phyloP scores from a whole-genome alignment of 2,329 filamentous ascomycete genomes.

The Epichloe coenophiala region DNA sequence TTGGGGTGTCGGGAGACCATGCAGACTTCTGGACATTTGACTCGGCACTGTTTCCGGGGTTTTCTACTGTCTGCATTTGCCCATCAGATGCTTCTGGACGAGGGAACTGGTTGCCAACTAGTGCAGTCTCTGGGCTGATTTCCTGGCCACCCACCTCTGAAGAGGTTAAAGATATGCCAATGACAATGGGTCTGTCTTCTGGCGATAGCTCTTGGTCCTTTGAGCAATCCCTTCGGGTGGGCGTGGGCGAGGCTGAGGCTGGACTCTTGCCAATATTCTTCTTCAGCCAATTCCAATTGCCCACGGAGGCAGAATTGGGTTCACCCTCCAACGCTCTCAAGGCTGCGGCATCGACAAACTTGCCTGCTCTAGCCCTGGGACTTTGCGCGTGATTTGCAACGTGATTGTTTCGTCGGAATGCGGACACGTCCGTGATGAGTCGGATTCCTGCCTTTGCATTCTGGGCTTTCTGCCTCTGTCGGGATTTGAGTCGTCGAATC shows the following conservation, averaged over 20 bases:
- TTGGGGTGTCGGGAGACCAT: slow-evolving; percentile 50
- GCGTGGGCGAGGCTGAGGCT: slow-evolving; percentile 12
- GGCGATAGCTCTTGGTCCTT: slow-evolving; percentile 44
- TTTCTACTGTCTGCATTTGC: background rate
- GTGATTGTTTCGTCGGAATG: slow-evolving; percentile 31
- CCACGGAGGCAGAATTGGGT: slow-evolving; percentile 38
- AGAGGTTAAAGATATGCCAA: slow-evolving; percentile 53
- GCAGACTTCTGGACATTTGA: slow-evolving; percentile 25
- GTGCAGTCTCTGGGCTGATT: slow-evolving; percentile 37
- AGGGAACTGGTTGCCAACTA: slow-evolving; percentile 22
- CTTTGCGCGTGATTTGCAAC: slow-evolving; percentile 18
- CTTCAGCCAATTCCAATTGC: slow-evolving; percentile 44
- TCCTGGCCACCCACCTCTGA: slow-evolving; percentile 13
- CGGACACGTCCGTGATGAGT: slow-evolving; percentile 55
- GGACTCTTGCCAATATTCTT: slow-evolving; percentile 22
- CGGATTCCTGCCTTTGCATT: slow-evolving; percentile 51
- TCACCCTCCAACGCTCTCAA: slow-evolving; percentile 46
- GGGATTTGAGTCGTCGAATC: slow-evolving; percentile 39
- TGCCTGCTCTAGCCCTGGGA: slow-evolving; percentile 21
- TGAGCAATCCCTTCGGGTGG: slow-evolving; percentile 15
- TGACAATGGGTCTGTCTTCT: slow-evolving; percentile 57
- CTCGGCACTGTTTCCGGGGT: background rate
- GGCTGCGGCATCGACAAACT: slow-evolving; percentile 46
- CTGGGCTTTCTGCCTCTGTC: slow-evolving; percentile 45
- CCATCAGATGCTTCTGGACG: background rate